Evolutionary conservation across 2,329 filamentous ascomycete species (phyloP).

Genomic region (Xylariaceae sp.): DNA sequence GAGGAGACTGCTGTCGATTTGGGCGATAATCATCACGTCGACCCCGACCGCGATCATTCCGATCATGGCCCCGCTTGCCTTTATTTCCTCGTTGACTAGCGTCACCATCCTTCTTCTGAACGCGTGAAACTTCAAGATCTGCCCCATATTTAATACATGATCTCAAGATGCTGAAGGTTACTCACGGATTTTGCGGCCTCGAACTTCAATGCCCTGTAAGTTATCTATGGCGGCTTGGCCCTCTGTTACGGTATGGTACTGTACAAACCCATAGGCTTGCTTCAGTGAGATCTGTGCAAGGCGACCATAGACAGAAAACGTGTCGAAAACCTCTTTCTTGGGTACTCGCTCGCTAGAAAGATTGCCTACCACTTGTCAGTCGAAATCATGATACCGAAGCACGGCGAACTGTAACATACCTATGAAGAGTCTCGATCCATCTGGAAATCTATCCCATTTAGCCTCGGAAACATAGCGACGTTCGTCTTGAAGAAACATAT

Average conservation of each 20-base stretch:
- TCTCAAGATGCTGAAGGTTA: conserved; percentile 12
- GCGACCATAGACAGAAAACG: conserved; percentile 80
- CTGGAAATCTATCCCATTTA: conserved; percentile 76
- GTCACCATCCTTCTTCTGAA: conserved; percentile 73
- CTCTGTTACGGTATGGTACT: conserved; percentile 75
- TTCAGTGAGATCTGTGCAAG: conserved; percentile 95
- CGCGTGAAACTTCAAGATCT: conserved; percentile 89
- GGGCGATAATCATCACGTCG: conserved; percentile 25
- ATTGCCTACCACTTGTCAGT: conserved; percentile 59
- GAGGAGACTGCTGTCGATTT: conserved; percentile 20
- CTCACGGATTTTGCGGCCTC: conserved; percentile 92
- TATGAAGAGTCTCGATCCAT: conserved; percentile 74
- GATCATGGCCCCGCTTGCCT: conserved; percentile 44
- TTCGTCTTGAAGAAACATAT: conserved; percentile 69
- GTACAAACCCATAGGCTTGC: conserved; percentile 94
- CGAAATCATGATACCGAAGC: background rate
- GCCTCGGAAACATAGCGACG: conserved; percentile 71
- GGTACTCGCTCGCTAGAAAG: conserved; percentile 89
- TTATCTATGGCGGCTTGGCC: conserved; percentile 70
- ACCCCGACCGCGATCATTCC: conserved; percentile 22
- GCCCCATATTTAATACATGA: conserved; percentile 7
- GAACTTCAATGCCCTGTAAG: conserved; percentile 76
- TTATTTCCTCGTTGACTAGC: conserved; percentile 58
- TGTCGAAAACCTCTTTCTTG: conserved; percentile 88
- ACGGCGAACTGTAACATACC: conserved; percentile 44